Conservation (phyloP, 2,329 filamentous ascomycete genomes). For the Fusarium nodosum region DNA sequence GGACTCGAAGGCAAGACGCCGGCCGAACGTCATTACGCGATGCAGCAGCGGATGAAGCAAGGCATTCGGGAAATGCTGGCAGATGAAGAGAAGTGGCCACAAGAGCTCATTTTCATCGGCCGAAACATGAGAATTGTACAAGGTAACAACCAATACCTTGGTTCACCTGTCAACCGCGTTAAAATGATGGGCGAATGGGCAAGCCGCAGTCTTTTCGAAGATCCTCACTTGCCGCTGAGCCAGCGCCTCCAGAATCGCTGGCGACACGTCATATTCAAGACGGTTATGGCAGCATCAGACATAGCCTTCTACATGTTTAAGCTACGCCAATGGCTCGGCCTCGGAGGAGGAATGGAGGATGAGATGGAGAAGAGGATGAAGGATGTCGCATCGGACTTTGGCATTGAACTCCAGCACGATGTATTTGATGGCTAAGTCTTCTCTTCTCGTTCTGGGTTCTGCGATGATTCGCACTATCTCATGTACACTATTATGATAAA, state of each 20-base stretch:
- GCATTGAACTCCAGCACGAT: conserved; percentile 88
- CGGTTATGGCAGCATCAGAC: conserved; percentile 82
- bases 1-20: conserved; percentile 69
- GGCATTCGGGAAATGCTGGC: conserved; percentile 76
- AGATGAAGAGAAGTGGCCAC: conserved; percentile 90
- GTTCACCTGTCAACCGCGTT: conserved; percentile 89
- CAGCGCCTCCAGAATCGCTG: conserved; percentile 78
- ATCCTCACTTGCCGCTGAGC: conserved; percentile 71
- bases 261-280: conserved; percentile 84
- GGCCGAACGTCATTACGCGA: conserved; percentile 85
- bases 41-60: conserved; percentile 88
- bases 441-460: neutral
- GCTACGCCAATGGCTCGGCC: conserved; percentile 79
- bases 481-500: conserved; percentile 31
- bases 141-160: conserved; percentile 91
- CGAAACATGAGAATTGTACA: conserved; percentile 94
- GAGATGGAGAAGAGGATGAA: conserved; percentile 91
- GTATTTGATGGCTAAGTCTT: conserved; percentile 82
- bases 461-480: neutral
- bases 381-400: conserved; percentile 89
- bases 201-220: conserved; percentile 83
- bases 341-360: conserved; percentile 91
- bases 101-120: conserved; percentile 92
- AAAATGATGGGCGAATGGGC: conserved; percentile 97
- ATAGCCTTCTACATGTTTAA: conserved; percentile 86